Conservation (phyloP, 1,284 basidiomycete species). For the Tilletia walkeri region DNA sequence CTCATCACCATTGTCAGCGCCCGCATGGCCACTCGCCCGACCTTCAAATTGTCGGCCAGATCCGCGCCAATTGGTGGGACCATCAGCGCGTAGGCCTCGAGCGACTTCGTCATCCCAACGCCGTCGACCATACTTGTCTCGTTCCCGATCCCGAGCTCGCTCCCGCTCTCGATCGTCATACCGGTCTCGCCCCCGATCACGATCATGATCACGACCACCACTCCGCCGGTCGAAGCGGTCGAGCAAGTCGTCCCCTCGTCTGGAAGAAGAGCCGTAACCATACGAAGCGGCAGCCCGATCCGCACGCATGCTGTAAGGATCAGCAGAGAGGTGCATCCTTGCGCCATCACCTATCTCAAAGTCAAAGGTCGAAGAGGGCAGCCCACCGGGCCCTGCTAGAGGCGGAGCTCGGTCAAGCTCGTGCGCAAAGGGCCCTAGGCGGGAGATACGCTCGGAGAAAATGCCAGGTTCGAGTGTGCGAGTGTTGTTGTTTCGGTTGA, state of each 20-base stretch:
- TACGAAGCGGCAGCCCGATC: neutral
- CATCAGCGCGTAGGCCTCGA: too few species aligned
- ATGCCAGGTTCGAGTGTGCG: slow-evolving; percentile 67
- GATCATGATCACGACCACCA: slow-evolving; percentile 3
- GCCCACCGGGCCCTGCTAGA: slow-evolving; percentile 20
- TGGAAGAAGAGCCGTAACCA: neutral
- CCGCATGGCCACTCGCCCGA: neutral
- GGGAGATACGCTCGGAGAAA: slow-evolving; percentile 70
- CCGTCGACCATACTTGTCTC: neutral
- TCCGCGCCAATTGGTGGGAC: neutral
- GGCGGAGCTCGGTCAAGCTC: slow-evolving; percentile 27
- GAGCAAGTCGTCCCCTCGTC: too few species aligned
- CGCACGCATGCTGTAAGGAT: slow-evolving; percentile 9
- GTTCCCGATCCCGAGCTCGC: neutral
- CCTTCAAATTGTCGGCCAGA: neutral
- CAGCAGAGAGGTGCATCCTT: slow-evolving; percentile 30
- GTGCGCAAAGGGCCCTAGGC: slow-evolving; percentile 72
- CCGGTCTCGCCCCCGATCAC: neutral
- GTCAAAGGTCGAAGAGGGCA: slow-evolving; percentile 32
- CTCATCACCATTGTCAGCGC: slow-evolving; percentile 8
- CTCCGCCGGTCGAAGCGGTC: neutral
- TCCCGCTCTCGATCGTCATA: neutral
- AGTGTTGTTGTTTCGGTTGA: slow-evolving; percentile 59
- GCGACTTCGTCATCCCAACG: neutral
- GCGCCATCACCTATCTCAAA: slow-evolving; percentile 32